Base-by-base conservation (phyloP, 1,139 yeast genomes). In the Yamadazyma siamensis region DNA sequence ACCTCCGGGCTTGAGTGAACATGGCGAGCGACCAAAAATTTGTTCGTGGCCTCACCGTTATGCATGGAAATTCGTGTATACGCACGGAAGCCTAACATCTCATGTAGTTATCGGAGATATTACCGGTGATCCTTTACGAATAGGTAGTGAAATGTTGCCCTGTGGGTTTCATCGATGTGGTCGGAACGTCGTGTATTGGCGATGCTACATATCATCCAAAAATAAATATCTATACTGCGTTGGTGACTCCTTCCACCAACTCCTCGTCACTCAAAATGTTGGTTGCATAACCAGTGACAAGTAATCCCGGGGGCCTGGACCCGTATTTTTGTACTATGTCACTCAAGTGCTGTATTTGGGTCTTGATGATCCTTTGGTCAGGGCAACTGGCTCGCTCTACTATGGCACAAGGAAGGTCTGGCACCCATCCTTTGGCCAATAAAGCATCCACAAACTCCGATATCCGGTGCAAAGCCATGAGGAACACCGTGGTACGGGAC, bases 381-480 rank as follows among this genome's bases (percentile, higher is more conserved):
- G 94, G 89, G 55, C 96, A 87, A 13, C 94, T 81, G 0, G 96
- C 95, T 36, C 96, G 69, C 54, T 91, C 98, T 3, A 89, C 77
- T 13, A 89, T 79, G 2, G 94, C 89, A 26, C 84, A 86, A 0
- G 96, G 96, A 10, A 83, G 67, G 12, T 71, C 61, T 1, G 68
- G 59, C 31, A 80, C 82, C 96, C 96, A 91, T 0, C 66, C 59
- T 26, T 72, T 71, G 1, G 51, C 52, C 2, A 76, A 49, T 31
- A 91, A 64, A 4, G 71, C 73, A 0, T 77, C 75, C 5, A 82
- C 74, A 22, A 91, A 71, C 23, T 80, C 83, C 12, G 71, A 71
- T 11, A 87, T 79, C 39, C 97, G 70, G 49, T 89, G 96, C 34
- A 91, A 65, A 0, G 96, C 82, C 98, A 91, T 91, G 26, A 91